Conservation (phyloP, 768 basidiomycete genomes). For the Rhodotorula babjevae region DNA sequence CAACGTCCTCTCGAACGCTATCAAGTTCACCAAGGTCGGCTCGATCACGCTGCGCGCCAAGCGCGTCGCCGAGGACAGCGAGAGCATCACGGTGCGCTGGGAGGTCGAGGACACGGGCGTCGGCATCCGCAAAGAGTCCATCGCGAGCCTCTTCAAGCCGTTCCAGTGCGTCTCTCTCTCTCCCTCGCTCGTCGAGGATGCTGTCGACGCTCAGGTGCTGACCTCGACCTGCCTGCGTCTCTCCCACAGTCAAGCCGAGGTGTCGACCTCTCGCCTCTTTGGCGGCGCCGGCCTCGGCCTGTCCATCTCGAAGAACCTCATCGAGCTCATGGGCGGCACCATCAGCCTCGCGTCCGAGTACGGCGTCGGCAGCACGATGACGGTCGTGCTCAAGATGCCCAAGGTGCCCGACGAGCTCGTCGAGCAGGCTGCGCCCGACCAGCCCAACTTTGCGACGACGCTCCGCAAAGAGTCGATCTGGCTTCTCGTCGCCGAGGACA, state of each 20-base stretch:
- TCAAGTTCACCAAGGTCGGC: constrained; percentile 72
- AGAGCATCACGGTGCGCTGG: constrained; percentile 78
- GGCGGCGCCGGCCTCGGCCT: constrained; percentile 92
- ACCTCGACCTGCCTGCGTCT: too few species aligned
- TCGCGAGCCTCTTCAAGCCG: constrained; percentile 94
- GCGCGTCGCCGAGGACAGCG: constrained; percentile 52
- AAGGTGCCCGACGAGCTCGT: constrained; percentile 7
- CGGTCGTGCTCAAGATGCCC: constrained; percentile 8
- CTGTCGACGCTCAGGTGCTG: not conserved
- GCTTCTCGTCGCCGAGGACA: constrained; percentile 39
- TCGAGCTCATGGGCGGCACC: constrained; percentile 37
- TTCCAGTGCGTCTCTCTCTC: constrained; percentile 57
- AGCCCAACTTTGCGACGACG: not conserved
- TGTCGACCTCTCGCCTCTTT: constrained; percentile 81
- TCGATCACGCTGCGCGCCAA: constrained; percentile 28
- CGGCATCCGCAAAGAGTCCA: constrained; percentile 92
- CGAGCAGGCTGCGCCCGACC: not conserved
- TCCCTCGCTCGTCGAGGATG: not conserved
- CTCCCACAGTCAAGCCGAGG: constrained; percentile 67
- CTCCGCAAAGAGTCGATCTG: not conserved
- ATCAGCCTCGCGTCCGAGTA: constrained; percentile 29
- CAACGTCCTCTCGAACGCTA: constrained; percentile 62
- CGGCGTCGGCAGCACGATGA: constrained; percentile 34
- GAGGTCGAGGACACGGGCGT: constrained; percentile 95
- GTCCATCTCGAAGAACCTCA: constrained; percentile 57